phyloP scores from a whole-genome alignment of 345 rosid species.

The Durio zibethinus region DNA sequence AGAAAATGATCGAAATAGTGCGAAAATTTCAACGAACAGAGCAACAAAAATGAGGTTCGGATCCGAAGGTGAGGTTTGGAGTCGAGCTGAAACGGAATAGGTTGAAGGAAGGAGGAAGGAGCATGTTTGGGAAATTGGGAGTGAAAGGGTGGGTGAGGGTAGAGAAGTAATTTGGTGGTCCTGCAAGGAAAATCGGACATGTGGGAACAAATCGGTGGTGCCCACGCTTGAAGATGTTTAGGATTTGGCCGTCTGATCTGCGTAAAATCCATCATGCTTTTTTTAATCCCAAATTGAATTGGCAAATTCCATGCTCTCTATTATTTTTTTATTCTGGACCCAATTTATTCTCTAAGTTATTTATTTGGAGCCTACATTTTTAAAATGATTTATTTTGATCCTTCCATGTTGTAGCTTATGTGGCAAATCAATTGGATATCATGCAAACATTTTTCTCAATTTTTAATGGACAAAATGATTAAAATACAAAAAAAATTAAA shows the following conservation, averaged over 20 bases:
- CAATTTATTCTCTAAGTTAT: no score
- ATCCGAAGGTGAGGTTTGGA: conserved; percentile 29
- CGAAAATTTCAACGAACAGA: conserved; percentile 57
- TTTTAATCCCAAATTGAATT: background rate
- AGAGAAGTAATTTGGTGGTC: conserved; percentile 17
- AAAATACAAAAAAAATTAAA: no score
- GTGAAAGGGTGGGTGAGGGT: conserved; percentile 19
- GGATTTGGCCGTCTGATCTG: background rate
- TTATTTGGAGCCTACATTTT: no score
- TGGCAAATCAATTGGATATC: no score
- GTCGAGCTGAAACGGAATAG: conserved; percentile 20
- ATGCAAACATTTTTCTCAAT: no score
- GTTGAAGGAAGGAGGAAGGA: background rate
- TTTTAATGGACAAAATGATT: no score
- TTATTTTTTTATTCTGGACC: no score
- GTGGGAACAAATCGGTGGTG: background rate
- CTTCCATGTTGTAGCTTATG: no score
- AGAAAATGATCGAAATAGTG: conserved; percentile 44
- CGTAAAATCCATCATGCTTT: background rate
- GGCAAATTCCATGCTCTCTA: no score
- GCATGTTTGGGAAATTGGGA: background rate
- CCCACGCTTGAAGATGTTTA: background rate
- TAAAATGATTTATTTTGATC: no score
- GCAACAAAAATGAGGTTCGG: conserved; percentile 39
- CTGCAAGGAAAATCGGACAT: conserved; percentile 11